Conservation (phyloP, 768 basidiomycete genomes). For the Kwoniella mangroviensis region DNA sequence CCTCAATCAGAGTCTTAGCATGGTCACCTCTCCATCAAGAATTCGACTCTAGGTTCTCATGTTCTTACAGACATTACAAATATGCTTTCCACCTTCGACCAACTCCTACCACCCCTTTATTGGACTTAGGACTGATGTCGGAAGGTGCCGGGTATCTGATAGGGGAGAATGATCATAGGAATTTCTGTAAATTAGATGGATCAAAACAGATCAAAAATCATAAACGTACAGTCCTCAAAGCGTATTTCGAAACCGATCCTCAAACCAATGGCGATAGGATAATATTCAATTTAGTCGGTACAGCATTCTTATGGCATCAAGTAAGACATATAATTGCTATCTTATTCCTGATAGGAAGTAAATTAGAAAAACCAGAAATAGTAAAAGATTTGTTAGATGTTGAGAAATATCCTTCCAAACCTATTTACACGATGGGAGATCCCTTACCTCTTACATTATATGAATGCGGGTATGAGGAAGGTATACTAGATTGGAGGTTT, state of each 20-base stretch:
- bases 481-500: conserved; percentile 70
- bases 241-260: conserved; percentile 54
- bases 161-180: conserved; percentile 93
- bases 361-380: conserved; percentile 74
- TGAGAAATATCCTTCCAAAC: conserved; percentile 63
- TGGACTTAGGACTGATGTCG: conserved; percentile 77
- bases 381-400: conserved; percentile 76
- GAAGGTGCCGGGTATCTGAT: conserved; percentile 72
- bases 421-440: conserved; percentile 92
- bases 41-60: conserved; percentile 90
- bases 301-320: conserved; percentile 92
- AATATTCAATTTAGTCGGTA: conserved; percentile 83
- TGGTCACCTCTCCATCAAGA: conserved; percentile 82
- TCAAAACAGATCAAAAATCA: conserved; percentile 87
- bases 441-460: conserved; percentile 87
- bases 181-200: conserved; percentile 90
- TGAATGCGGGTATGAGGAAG: conserved; percentile 76
- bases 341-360: conserved; percentile 82
- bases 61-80: conserved; percentile 89
- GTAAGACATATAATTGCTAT: conserved; percentile 92
- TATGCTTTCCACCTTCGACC: conserved; percentile 79
- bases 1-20: conserved; percentile 84
- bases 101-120: conserved; percentile 56
- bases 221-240: conserved; percentile 69
- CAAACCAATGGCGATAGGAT: conserved; percentile 60